Evolutionary conservation across 306 rosid genomes (phyloP).

Genomic region (Casuarina equisetifolia): DNA sequence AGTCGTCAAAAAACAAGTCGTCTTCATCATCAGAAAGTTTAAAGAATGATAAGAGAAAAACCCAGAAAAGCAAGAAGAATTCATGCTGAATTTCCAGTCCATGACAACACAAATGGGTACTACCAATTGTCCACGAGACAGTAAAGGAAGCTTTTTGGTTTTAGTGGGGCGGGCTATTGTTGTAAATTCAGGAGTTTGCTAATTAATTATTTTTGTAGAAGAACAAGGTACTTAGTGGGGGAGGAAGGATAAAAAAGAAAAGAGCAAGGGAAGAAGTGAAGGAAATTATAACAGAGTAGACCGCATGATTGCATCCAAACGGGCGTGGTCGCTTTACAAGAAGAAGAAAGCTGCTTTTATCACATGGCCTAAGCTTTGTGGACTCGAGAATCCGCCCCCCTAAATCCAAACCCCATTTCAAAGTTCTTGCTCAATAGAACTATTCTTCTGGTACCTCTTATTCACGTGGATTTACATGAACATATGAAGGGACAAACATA

Average conservation of each 20-base stretch:
- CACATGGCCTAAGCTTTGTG: slow-evolving; percentile 77
- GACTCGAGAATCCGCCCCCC: slow-evolving; percentile 47
- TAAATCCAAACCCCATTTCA: slow-evolving; percentile 40
- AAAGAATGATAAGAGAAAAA: too few species aligned
- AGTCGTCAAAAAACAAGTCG: too few species aligned
- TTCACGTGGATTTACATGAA: not conserved
- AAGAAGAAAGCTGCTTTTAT: slow-evolving; percentile 76
- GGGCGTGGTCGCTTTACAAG: slow-evolving; percentile 89
- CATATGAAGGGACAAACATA: slow-evolving; percentile 26
- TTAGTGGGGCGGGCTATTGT: slow-evolving; percentile 13
- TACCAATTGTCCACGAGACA: too few species aligned
- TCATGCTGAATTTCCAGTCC: too few species aligned
- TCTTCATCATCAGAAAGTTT: too few species aligned
- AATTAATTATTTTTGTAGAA: slow-evolving; percentile 25
- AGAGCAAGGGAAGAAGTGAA: slow-evolving; percentile 33
- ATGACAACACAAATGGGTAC: too few species aligned
- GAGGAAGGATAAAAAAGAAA: slow-evolving; percentile 24
- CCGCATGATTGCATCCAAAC: slow-evolving; percentile 91
- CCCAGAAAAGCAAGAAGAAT: too few species aligned
- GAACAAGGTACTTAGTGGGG: slow-evolving; percentile 40
- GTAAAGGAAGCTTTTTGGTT: too few species aligned
- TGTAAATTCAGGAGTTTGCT: not conserved
- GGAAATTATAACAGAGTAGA: slow-evolving; percentile 68
- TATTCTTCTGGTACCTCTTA: not conserved
- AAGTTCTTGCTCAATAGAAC: slow-evolving; percentile 29